Conservation (phyloP, 192 early-diverging fungal species). For the Obelidium mucronatum region DNA sequence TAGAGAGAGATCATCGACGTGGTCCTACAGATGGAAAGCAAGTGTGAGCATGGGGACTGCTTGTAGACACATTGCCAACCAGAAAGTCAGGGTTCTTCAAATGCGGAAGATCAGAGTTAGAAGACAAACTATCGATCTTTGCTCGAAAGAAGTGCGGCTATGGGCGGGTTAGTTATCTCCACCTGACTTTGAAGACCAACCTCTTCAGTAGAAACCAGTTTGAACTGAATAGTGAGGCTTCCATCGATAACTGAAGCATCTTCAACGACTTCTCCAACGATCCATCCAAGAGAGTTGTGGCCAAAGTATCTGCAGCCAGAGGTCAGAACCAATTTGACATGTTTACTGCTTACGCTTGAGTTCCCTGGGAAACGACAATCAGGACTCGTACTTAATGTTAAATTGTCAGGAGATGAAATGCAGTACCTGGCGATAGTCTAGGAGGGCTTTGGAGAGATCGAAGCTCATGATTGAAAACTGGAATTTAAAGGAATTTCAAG, state of each 20-base stretch:
- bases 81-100: conserved; percentile 92
- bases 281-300: conserved; percentile 19
- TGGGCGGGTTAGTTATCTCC: neutral
- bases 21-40: conserved; percentile 15
- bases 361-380: neutral
- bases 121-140: neutral
- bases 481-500: too few relatives aligned
- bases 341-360: conserved; percentile 1
- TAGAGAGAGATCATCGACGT: conserved; percentile 25
- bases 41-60: neutral
- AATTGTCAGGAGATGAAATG: neutral
- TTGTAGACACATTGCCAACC: conserved; percentile 7
- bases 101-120: conserved; percentile 74
- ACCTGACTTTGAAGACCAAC: neutral
- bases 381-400: too few relatives aligned
- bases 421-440: conserved; percentile 2
- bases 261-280: neutral
- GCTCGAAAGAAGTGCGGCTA: neutral
- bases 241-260: conserved; percentile 10
- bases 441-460: conserved; percentile 2
- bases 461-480: neutral
- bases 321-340: neutral
- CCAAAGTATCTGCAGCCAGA: conserved; percentile 9
- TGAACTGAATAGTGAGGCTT: neutral
- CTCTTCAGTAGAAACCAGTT: neutral